A percentile compares a stretch with the other conserved stretches of the same genome.
Conservation (phyloP, 305 asterid species). For the Fraxinus angustifolia region DNA sequence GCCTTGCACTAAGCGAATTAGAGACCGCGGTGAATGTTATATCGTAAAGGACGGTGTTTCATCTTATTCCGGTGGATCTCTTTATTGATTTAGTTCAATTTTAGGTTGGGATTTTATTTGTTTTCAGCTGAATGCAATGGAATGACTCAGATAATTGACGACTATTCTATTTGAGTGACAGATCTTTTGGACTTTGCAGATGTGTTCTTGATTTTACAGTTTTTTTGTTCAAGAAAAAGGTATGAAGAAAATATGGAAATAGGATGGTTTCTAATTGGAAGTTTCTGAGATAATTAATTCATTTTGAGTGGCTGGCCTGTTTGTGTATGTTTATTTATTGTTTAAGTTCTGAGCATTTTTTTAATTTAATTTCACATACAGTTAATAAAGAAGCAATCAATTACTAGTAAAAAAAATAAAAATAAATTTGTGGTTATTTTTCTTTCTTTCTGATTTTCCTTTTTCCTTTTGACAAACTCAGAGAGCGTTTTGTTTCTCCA, state of each 20-base stretch:
- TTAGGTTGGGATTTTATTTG: background rate
- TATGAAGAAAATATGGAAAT: background rate
- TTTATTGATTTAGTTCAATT: slow-evolving; percentile 18
- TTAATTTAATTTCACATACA: background rate
- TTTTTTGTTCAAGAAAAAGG: background rate
- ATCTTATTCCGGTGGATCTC: slow-evolving; percentile 27
- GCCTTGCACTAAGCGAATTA: slow-evolving; percentile 95
- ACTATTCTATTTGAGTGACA: slow-evolving; percentile 5
- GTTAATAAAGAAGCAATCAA: background rate
- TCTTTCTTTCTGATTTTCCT: background rate
- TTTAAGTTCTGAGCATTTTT: background rate
- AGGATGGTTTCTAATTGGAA: background rate
- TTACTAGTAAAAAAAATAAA: background rate
- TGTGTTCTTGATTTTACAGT: slow-evolving; percentile 6
- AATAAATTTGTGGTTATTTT: background rate
- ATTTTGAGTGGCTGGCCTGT: background rate
- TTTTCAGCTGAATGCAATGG: background rate
- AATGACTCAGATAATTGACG: background rate
- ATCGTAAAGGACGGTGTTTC: background rate
- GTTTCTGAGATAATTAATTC: background rate
- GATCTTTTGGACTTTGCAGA: slow-evolving; percentile 12
- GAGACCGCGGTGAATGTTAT: slow-evolving; percentile 55
- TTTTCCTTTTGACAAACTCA: background rate
- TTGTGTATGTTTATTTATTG: background rate
- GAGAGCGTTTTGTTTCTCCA: background rate